Base-by-base conservation (phyloP, 164 flowering plant genomes). In the Warburgia ugandensis region DNA sequence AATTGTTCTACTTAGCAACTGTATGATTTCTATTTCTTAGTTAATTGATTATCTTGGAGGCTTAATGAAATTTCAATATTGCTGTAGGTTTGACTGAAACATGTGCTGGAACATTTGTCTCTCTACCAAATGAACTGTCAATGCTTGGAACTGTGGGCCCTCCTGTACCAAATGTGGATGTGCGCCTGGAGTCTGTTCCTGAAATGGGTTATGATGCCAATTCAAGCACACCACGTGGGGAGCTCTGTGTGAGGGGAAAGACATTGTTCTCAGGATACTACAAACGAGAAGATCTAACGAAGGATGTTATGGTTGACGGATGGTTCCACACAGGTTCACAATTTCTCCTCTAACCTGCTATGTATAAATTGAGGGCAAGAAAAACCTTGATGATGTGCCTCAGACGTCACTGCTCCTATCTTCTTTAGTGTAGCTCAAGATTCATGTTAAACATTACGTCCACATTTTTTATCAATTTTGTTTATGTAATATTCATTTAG, bases 101-200 rank as follows among this genome's bases (percentile, higher is more conserved):
- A 28, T 94, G 97, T 73, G 99, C 86, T 1, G 99, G 94, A n/a
- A 76, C 95, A 44, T 94, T 86, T 73, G 85, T 79, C 19, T 81
- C 95, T 26, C 54, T 77, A 2, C 95, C 97, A 48, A 70, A 94
- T 68, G 85, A 86, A 57, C 25, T 70, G 26, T 30, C 71, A 38
- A 86, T 86, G 99, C 74, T 86, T 57, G 99, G 96, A 31, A 86
- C 97, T 5, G 99, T 94, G 28, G 99, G 99, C 5, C 97, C 96
- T 37, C 99, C 99, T 1, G 69, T 83, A 21, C 96, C 97, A 52
- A 76, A 81, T 63, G 85, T 94, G 23, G 99, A 94, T 55, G 76
- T 78, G 16, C 67, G 96, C 70, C 70, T 94, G 17, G 97, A 86
- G 68, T 94, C 97, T 56, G 96, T 94, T 58, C 97, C 97, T 36